A percentile compares a stretch with the other conserved stretches of the same genome.
phyloP scores from a whole-genome alignment of 306 rosid genomes.

The Pterocarpus santalinus region DNA sequence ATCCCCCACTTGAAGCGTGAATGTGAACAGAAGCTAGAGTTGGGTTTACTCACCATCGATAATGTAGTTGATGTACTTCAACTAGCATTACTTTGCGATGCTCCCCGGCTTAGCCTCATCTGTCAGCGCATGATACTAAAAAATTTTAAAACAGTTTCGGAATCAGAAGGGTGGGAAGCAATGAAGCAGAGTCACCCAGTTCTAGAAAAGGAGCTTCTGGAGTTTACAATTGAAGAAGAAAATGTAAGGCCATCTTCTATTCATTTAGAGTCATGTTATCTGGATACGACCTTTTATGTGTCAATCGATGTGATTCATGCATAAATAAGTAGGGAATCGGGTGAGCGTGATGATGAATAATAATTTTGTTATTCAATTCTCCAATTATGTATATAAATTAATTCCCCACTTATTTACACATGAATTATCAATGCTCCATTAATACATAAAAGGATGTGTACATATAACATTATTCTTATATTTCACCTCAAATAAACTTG shows the following conservation, averaged over 20 bases:
- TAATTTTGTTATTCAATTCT: no score
- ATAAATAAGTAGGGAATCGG: no score
- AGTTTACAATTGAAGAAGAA: slow-evolving; percentile 64
- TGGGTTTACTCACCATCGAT: slow-evolving; percentile 61
- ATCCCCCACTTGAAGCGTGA: slow-evolving; percentile 83
- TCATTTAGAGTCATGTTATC: no score
- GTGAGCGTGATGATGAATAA: no score
- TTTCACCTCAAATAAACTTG: neutral
- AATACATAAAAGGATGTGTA: no score
- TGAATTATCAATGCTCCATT: no score
- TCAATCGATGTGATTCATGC: neutral
- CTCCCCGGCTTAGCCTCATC: slow-evolving; percentile 79
- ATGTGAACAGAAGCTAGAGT: slow-evolving; percentile 67
- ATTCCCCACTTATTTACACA: no score
- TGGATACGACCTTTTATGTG: neutral
- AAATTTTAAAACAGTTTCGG: slow-evolving; percentile 66
- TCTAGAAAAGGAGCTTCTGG: slow-evolving; percentile 68
- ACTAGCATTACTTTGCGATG: slow-evolving; percentile 83
- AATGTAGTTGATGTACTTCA: slow-evolving; percentile 81
- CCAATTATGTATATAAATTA: no score
- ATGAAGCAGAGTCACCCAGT: slow-evolving; percentile 80
- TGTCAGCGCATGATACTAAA: slow-evolving; percentile 75
- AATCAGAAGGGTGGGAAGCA: slow-evolving; percentile 75
- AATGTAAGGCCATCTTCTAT: slow-evolving; percentile 53
- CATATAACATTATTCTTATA: neutral